phyloP scores from a whole-genome alignment of 106 monocot species.

The Narthecium ossifragum region DNA sequence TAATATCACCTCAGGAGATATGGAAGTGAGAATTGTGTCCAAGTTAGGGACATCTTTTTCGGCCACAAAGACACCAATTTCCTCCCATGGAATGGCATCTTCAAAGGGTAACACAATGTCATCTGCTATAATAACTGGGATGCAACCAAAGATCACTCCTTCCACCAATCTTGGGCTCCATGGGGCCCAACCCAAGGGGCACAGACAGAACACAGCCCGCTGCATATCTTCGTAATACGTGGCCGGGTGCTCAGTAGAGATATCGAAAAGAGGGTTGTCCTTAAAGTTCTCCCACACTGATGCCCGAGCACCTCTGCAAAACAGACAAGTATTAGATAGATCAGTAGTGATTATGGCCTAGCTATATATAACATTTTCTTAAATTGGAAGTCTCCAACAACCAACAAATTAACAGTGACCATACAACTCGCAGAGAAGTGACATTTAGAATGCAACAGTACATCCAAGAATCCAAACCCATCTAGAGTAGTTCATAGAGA shows the following conservation, averaged over 20 bases:
- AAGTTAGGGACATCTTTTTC: constrained; percentile 69
- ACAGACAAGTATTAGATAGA: not conserved
- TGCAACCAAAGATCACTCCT: constrained; percentile 70
- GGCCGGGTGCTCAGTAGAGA: constrained; percentile 56
- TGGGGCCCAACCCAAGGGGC: constrained; percentile 79
- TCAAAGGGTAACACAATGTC: constrained; percentile 70
- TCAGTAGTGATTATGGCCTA: too few relatives aligned
- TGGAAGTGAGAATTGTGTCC: constrained; percentile 61
- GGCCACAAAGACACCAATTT: constrained; percentile 64
- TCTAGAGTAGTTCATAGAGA: too few relatives aligned
- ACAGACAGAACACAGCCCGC: constrained; percentile 60
- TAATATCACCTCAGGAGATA: constrained; percentile 54
- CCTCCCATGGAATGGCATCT: constrained; percentile 79
- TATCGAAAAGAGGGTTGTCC: constrained; percentile 66
- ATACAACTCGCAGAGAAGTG: too few relatives aligned
- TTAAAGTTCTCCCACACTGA: constrained; percentile 76
- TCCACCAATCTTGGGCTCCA: constrained; percentile 77
- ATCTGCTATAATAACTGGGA: constrained; percentile 72
- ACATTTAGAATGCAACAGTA: too few relatives aligned
- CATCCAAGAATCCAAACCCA: too few relatives aligned
- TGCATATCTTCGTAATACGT: constrained; percentile 80
- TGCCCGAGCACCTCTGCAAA: constrained; percentile 51
- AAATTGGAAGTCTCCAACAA: too few relatives aligned
- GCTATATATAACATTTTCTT: too few relatives aligned
- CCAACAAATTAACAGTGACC: too few relatives aligned